Evolutionary conservation across 2,329 filamentous ascomycete species (phyloP).

Genomic region (Ophiostoma tasmaniense): DNA sequence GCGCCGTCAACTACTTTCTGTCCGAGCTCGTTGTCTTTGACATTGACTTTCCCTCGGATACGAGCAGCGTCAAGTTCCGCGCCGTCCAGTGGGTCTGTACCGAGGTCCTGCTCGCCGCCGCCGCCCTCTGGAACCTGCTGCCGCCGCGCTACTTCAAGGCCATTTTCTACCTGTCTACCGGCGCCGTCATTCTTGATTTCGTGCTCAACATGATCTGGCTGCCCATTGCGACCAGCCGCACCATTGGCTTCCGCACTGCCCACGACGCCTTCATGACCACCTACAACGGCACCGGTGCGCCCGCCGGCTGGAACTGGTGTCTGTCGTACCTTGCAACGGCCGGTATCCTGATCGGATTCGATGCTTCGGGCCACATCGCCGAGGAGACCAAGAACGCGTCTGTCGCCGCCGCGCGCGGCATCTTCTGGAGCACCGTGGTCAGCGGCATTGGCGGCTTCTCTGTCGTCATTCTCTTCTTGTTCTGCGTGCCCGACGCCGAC

Average conservation of each 20-base stretch:
- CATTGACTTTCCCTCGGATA: conserved; percentile 15
- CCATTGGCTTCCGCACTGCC: conserved; percentile 15
- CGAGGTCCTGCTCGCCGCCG: conserved; percentile 15
- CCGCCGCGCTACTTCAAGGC: conserved; percentile 15
- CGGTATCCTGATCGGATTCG: conserved; percentile 18
- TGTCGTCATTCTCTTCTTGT: conserved; percentile 16
- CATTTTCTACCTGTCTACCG: conserved; percentile 16
- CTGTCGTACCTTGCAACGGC: conserved; percentile 17
- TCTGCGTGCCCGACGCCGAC: conserved; percentile 16
- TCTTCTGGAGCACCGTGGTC: conserved; percentile 18
- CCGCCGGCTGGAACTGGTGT: conserved; percentile 19
- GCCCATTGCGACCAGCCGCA: conserved; percentile 14
- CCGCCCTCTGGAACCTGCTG: conserved; percentile 15
- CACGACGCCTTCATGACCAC: conserved; percentile 19
- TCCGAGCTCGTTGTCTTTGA: conserved; percentile 16
- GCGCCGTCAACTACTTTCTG: conserved; percentile 17
- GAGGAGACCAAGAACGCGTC: conserved; percentile 19
- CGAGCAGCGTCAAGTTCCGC: conserved; percentile 12
- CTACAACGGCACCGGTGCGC: conserved; percentile 18
- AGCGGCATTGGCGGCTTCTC: conserved; percentile 16
- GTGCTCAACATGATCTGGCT: conserved; percentile 19
- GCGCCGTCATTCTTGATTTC: conserved; percentile 16
- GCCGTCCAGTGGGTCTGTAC: conserved; percentile 19
- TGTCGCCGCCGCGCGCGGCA: conserved; percentile 15
- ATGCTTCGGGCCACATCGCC: conserved; percentile 19